phyloP scores from a whole-genome alignment of 805 yeast genomes.

The Kurtzmaniella cleridarum region DNA sequence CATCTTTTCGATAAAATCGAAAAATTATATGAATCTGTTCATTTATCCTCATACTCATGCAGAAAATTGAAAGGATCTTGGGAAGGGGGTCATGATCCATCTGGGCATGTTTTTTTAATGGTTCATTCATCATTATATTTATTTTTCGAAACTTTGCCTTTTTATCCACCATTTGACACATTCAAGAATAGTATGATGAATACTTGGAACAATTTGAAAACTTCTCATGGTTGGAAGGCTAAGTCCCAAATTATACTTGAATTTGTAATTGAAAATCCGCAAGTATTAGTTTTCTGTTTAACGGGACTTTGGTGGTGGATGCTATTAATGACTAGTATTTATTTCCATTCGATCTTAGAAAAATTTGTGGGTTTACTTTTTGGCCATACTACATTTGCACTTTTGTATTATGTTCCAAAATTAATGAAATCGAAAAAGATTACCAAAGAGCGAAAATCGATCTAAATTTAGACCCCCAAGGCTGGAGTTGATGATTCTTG shows the following conservation, averaged over 20 bases:
- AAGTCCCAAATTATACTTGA: neutral
- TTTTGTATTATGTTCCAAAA: constrained; percentile 41
- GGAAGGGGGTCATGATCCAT: constrained; percentile 96
- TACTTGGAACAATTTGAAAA: neutral
- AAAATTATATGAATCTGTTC: constrained; percentile 10
- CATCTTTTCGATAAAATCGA: constrained; percentile 10
- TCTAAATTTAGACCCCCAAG: too few species aligned
- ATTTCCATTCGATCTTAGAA: constrained; percentile 78
- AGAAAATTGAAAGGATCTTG: constrained; percentile 44
- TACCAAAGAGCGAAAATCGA: too few species aligned
- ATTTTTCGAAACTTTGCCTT: constrained; percentile 53
- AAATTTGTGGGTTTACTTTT: constrained; percentile 65
- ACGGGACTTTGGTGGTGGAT: constrained; percentile 73
- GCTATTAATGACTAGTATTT: constrained; percentile 76
- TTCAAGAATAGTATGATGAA: constrained; percentile 2
- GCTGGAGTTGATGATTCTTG: too few species aligned
- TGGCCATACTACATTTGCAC: constrained; percentile 48
- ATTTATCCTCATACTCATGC: constrained; percentile 30
- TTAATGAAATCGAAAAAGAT: constrained; percentile 4
- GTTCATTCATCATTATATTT: constrained; percentile 61
- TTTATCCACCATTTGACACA: constrained; percentile 24
- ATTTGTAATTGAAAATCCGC: constrained; percentile 19
- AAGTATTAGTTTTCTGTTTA: constrained; percentile 18
- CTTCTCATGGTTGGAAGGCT: constrained; percentile 1
- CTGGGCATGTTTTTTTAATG: constrained; percentile 85